Evolutionary conservation across 169 alveolate species (phyloP).

Genomic region (Plasmodium inui): DNA sequence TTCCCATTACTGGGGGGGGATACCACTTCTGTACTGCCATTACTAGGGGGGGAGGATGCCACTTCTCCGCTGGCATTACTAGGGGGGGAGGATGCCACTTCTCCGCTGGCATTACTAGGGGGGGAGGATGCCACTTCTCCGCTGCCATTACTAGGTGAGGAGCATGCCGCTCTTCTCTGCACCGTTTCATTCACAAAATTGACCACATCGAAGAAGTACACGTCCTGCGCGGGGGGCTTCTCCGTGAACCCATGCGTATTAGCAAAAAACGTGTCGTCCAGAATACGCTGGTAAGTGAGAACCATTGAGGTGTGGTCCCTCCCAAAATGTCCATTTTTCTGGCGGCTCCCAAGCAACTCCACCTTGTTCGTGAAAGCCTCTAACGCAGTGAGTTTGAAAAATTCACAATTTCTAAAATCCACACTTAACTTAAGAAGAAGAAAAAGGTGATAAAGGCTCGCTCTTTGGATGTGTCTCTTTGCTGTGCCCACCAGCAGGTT

Average conservation of each 20-base stretch:
- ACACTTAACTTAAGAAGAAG: conserved; percentile 29
- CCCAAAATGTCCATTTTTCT: not conserved
- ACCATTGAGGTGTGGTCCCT: not conserved
- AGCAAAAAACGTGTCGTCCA: conserved; percentile 7
- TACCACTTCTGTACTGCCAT: not conserved
- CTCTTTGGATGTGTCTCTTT: not conserved
- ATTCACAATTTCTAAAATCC: conserved; percentile 36
- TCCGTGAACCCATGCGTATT: not conserved
- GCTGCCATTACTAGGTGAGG: not conserved
- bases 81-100: not conserved
- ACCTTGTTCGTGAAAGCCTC: conserved; percentile 44
- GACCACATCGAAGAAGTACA: conserved; percentile 50
- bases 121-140: not conserved
- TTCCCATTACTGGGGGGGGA: not conserved
- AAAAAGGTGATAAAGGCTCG: conserved; percentile 32
- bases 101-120: not conserved
- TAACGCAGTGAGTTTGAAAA: conserved; percentile 1
- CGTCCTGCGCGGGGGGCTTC: not conserved
- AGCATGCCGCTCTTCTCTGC: not conserved
- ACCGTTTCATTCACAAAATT: conserved; percentile 23
- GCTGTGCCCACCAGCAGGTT: not conserved
- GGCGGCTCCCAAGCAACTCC: not conserved
- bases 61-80: not conserved
- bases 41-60: not conserved
- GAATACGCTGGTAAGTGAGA: conserved; percentile 24